phyloP scores from a whole-genome alignment of 306 rosid genomes.

The Abrus pulchellus region DNA sequence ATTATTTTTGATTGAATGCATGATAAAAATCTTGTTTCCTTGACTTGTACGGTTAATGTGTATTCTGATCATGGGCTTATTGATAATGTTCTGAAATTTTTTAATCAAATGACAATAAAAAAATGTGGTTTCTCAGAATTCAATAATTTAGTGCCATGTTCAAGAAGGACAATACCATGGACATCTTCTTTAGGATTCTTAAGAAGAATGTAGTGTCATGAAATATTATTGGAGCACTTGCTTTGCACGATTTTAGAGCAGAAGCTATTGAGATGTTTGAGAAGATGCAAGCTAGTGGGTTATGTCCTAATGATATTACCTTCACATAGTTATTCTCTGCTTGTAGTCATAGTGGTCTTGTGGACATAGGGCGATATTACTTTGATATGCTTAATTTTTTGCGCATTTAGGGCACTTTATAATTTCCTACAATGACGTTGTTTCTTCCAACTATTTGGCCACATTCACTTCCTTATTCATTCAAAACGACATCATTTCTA shows the following conservation, averaged over 20 bases:
- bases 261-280: conserved; percentile 63
- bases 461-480: neutral
- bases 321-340: conserved; percentile 80
- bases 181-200: conserved; percentile 55
- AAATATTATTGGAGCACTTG: conserved; percentile 70
- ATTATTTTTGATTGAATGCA: conserved; percentile 57
- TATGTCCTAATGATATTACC: conserved; percentile 69
- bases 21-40: conserved; percentile 66
- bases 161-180: conserved; percentile 62
- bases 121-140: no score
- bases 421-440: no score
- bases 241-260: conserved; percentile 68
- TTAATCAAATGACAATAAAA: no score
- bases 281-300: conserved; percentile 59
- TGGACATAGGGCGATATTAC: no score
- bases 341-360: conserved; percentile 54
- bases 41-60: conserved; percentile 70
- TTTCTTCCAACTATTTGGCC: no score
- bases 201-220: conserved; percentile 70
- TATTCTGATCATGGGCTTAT: conserved; percentile 60
- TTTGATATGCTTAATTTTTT: no score
- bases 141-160: conserved; percentile 63
- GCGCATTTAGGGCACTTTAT: no score
- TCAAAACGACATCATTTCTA: no score
- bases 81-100: no score